A percentile compares a stretch with the other conserved stretches of the same genome.
Conservation (phyloP, 1,284 basidiomycete species). For the Takashimella koratensis region DNA sequence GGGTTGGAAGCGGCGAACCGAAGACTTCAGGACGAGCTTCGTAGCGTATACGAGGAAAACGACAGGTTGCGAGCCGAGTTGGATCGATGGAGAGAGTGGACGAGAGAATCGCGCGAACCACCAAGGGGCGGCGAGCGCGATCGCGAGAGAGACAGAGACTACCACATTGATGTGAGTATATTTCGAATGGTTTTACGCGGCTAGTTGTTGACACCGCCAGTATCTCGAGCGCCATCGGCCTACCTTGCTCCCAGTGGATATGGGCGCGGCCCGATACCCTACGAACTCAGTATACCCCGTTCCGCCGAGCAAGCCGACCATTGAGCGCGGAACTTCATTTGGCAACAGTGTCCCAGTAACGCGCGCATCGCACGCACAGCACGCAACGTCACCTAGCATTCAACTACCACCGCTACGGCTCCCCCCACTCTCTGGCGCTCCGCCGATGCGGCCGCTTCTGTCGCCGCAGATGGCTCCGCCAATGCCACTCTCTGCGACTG, state of each 20-base stretch:
- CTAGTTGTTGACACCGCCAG: not conserved
- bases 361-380: not conserved
- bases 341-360: not conserved
- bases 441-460: not conserved
- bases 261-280: not conserved
- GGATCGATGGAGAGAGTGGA: constrained; percentile 20
- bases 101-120: constrained; percentile 16
- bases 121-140: not conserved
- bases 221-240: not conserved
- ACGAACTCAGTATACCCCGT: not conserved
- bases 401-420: not conserved
- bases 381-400: not conserved
- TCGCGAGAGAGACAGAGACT: not conserved
- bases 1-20: constrained; percentile 36
- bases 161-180: not conserved
- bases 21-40: constrained; percentile 32
- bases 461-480: not conserved
- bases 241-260: not conserved
- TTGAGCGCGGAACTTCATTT: not conserved
- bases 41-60: constrained; percentile 27
- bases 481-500: not conserved
- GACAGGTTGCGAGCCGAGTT: constrained; percentile 23
- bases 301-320: not conserved
- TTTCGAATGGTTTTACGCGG: not conserved
- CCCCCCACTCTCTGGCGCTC: not conserved